These are phyloP conservation scores for Ballota nigra DNA, from an alignment of 257 asterid species.

Conservation along the genomic window DNA sequence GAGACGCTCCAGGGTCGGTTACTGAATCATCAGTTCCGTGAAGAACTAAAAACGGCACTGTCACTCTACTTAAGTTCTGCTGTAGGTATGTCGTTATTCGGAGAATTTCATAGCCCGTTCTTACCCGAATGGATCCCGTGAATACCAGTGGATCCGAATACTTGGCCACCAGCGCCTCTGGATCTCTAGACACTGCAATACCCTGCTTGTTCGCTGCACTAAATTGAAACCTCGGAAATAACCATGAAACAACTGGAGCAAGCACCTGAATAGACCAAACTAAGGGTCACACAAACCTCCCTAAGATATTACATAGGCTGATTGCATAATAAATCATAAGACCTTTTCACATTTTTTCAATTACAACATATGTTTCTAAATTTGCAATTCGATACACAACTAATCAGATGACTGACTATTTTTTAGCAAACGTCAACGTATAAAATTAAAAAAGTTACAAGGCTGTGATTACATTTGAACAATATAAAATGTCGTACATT, in stretches of 20 bases:
- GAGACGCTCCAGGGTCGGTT: slow-evolving; percentile 80
- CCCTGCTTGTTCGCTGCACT: slow-evolving; percentile 93
- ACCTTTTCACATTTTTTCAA: background rate
- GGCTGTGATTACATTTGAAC: too few relatives aligned
- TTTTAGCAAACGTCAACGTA: too few relatives aligned
- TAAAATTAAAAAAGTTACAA: too few relatives aligned
- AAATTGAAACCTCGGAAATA: slow-evolving; percentile 77
- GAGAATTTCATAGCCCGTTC: slow-evolving; percentile 89
- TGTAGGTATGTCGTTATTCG: slow-evolving; percentile 56
- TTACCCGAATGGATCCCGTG: slow-evolving; percentile 77
- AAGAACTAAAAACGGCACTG: slow-evolving; percentile 73
- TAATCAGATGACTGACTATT: too few relatives aligned
- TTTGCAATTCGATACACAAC: too few relatives aligned
- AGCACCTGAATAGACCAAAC: slow-evolving; percentile 44
- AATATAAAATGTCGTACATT: too few relatives aligned
- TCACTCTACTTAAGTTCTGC: slow-evolving; percentile 56
- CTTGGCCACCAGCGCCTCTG: slow-evolving; percentile 74
- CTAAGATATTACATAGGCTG: too few relatives aligned
- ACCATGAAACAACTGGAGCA: slow-evolving; percentile 69
- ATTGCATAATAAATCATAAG: too few relatives aligned
- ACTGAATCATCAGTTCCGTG: slow-evolving; percentile 80
- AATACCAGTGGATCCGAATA: slow-evolving; percentile 92
- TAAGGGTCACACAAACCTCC: background rate
- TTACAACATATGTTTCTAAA: too few relatives aligned
- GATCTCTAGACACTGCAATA: slow-evolving; percentile 63